Base-by-base conservation (phyloP, 2,329 filamentous ascomycete genomes). In the Coleophoma crateriformis region DNA sequence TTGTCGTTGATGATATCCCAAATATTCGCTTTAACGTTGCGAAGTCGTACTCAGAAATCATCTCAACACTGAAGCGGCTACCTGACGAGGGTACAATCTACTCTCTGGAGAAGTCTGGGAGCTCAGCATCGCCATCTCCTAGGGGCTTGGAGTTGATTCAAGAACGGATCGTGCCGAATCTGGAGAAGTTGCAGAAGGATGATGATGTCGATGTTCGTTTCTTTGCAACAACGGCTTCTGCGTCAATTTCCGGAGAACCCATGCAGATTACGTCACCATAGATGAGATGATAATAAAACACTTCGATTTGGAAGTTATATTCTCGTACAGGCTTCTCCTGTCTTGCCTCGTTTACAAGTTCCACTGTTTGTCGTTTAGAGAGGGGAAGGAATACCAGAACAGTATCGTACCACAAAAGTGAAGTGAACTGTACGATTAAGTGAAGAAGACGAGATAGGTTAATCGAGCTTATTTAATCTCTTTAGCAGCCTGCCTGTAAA, bases 11-110 rank as follows among this genome's bases (percentile, higher is more conserved):
- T 66, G 90, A 95, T 41, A 99, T 99, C 55, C 94, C 94, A 59
- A 99, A 99, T 73, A 99, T 99, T 67, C 90, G 94, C 46, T 99
- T 99, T 81, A 99, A 99, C 70, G 94, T 99, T 44, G 94, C 94
- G 61, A 99, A 99, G 76, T 97, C 94, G 43, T 99, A 97, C 66
- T 83, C 84, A 19, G 85, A 94, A 46, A 76, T 99, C 51, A 90
- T 97, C 63, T 85, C 88, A 60, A 90, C 91, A n/a, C 79, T 99
- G 64, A 90, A 92, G 71, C 87, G 90, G 60, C 78, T 99, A 49
- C 92, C 94, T 3, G 88, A 91, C 48, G 79, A 94, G 64, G 90
- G 90, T 54, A 97, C 92, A 13, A 77, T 97, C 54, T 83, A 87
- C 66, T 84, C 89, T 47, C 71, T 95, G 52, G 90, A 96, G 70